Base-by-base conservation (phyloP, 495 filamentous ascomycete genomes). In the Aspergillus olivimuriae region DNA sequence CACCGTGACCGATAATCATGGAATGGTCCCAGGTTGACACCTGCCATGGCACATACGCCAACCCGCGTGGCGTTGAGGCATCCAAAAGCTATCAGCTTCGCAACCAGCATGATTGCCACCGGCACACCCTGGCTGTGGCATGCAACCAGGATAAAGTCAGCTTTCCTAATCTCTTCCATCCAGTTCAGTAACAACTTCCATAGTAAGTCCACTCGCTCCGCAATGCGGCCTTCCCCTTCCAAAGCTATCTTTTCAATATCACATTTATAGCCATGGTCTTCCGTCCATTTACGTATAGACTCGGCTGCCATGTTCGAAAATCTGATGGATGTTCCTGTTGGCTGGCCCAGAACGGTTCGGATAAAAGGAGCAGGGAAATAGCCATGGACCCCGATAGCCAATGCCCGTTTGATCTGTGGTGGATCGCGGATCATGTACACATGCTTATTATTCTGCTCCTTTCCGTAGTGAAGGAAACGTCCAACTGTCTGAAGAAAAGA, bases 41-140 rank as follows among this genome's bases (percentile, higher is more conserved):
- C 92, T 31, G 92, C 91, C 88, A 95, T 95, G 4, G 89, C 88
- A 57, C 89, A 95, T 2, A 94, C 65, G 0, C 89, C 87, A 21
- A 95, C 79, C 41, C 74, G 76, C 11, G 83, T 74, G 3, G 76
- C 71, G 11, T 76, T 77, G 15, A 95, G 71, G 44, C 81, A 94
- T 61, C 61, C 87, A 68, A 76, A 89, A 14, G 73, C 80, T 43
- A 96, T 89, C 22, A 98, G 67, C 58, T 94, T 94, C 1, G 89
- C 88, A 17, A 96, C 73, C n/a, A 98, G 71, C 82, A 95, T 95
- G 41, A 95, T 77, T 4, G 84, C 83, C 0, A 98, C 92, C 1
- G 94, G 89, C 0, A 96, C 94, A 20, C 92, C 92, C 60, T 98
- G 92, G 15, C 87, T 94, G 61, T 98, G 92, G 48, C 89, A 94